Percentiles rank a stretch among this genome's conserved stretches.
These are phyloP conservation scores for Phytopythium oedochilum DNA, from an alignment of 352 stramenopile genomes.

Conservation along the genomic window DNA sequence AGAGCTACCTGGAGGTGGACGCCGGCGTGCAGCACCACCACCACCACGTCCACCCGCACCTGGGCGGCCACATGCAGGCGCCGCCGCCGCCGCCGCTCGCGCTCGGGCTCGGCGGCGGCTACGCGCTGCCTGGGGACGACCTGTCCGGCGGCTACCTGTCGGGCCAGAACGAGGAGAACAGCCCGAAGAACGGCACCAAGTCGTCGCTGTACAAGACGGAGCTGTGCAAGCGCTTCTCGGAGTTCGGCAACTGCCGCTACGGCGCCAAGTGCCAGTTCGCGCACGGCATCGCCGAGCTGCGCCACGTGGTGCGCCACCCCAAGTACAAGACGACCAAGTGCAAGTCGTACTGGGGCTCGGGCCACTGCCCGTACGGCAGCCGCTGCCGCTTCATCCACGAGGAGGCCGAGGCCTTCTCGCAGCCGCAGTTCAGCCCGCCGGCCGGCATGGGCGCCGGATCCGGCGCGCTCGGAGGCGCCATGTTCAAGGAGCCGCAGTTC, in stretches of 20 bases:
- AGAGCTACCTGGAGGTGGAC: constrained; percentile 67
- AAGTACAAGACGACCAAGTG: constrained; percentile 92
- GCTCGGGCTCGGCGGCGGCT: constrained; percentile 17
- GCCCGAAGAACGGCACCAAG: constrained; percentile 80
- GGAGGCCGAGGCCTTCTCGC: constrained; percentile 54
- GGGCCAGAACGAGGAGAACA: constrained; percentile 65
- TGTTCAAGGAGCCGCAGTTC: constrained; percentile 50
- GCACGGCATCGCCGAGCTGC: constrained; percentile 72
- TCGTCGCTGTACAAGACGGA: constrained; percentile 87
- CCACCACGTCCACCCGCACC: constrained; percentile 1
- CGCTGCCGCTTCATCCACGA: constrained; percentile 89
- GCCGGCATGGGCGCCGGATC: constrained; percentile 9
- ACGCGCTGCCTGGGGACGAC: constrained; percentile 43
- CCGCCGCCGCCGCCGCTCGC: neutral
- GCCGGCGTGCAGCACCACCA: constrained; percentile 15
- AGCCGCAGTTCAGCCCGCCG: constrained; percentile 49
- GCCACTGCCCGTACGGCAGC: constrained; percentile 81
- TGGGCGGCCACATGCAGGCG: constrained; percentile 1
- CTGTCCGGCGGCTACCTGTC: constrained; percentile 34
- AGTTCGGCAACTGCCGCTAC: constrained; percentile 86
- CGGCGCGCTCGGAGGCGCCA: constrained; percentile 17
- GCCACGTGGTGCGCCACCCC: constrained; percentile 81
- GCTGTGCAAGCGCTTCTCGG: constrained; percentile 83
- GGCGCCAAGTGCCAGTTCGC: constrained; percentile 88
- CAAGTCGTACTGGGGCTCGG: constrained; percentile 89